phyloP scores from a whole-genome alignment of 257 asterid genomes.

The Haberlea rhodopensis region DNA sequence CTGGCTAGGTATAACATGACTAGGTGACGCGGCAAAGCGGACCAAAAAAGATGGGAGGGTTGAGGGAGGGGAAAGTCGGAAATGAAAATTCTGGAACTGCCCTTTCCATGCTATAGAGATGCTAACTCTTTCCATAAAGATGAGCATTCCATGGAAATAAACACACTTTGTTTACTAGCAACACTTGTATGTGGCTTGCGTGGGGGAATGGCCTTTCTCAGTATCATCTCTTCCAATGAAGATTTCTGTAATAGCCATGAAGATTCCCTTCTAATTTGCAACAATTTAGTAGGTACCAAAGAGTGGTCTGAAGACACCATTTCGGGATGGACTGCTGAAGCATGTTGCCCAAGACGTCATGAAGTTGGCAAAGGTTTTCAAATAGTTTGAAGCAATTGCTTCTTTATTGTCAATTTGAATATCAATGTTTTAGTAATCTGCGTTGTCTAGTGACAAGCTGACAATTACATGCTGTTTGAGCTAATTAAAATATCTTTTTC shows the following conservation, averaged over 20 bases:
- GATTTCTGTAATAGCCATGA: slow-evolving; percentile 8
- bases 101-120: background rate
- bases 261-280: slow-evolving; percentile 22
- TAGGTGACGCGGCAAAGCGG: background rate
- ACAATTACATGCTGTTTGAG: background rate
- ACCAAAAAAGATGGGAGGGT: background rate
- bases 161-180: background rate
- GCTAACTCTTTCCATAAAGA: background rate
- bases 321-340: slow-evolving; percentile 95
- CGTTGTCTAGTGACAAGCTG: background rate
- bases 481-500: background rate
- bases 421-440: background rate
- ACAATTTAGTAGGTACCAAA: slow-evolving; percentile 61
- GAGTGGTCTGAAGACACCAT: slow-evolving; percentile 85
- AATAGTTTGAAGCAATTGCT: background rate
- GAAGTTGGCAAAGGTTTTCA: slow-evolving; percentile 64
- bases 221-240: slow-evolving; percentile 9
- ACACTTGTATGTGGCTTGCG: background rate
- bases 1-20: background rate
- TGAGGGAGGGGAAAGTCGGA: background rate
- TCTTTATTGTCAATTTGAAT: no score
- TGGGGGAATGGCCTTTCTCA: background rate
- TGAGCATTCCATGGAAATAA: background rate
- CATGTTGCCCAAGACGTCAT: slow-evolving; percentile 91
- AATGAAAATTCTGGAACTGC: background rate